phyloP scores from a whole-genome alignment of 306 rosid genomes.

The Alnus rubra region DNA sequence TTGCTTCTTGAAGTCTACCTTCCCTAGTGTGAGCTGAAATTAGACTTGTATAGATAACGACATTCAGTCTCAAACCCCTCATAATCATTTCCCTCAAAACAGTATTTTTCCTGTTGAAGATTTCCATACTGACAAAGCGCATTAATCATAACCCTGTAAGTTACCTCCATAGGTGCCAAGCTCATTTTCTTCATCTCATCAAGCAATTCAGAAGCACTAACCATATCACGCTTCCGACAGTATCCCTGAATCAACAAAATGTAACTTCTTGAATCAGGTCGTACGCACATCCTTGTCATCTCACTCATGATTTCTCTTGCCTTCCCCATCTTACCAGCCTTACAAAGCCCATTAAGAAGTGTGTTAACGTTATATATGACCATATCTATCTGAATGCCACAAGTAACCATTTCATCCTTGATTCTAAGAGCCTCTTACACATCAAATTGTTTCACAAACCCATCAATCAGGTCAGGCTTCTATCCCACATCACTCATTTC shows the following conservation, averaged over 20 bases:
- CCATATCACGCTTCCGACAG: conserved; percentile 28
- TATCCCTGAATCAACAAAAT: conserved; percentile 40
- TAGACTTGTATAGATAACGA: conserved; percentile 33
- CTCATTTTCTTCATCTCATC: conserved; percentile 42
- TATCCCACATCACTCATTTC: conserved; percentile 39
- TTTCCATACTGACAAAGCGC: conserved; percentile 33
- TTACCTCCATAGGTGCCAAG: conserved; percentile 27
- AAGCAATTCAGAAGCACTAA: conserved; percentile 29
- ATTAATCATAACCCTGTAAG: conserved; percentile 40
- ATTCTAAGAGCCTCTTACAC: conserved; percentile 40
- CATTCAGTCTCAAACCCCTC: conserved; percentile 35
- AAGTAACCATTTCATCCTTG: conserved; percentile 35
- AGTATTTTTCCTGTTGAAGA: conserved; percentile 26
- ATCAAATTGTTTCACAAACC: conserved; percentile 34
- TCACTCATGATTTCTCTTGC: conserved; percentile 36
- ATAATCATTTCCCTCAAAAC: conserved; percentile 34
- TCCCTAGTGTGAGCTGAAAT: conserved; percentile 34
- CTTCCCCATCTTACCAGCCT: conserved; percentile 40
- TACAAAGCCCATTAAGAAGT: conserved; percentile 39
- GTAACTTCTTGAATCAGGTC: conserved; percentile 30
- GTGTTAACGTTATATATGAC: conserved; percentile 29
- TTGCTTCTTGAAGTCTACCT: conserved; percentile 38
- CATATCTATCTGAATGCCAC: conserved; percentile 20
- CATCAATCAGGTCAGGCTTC: conserved; percentile 44
- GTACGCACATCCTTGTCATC: conserved; percentile 33